Percentiles rank a stretch among this genome's conserved stretches.
Conservation (phyloP, 345 rosid genomes). For the Carallia pectinifolia region DNA sequence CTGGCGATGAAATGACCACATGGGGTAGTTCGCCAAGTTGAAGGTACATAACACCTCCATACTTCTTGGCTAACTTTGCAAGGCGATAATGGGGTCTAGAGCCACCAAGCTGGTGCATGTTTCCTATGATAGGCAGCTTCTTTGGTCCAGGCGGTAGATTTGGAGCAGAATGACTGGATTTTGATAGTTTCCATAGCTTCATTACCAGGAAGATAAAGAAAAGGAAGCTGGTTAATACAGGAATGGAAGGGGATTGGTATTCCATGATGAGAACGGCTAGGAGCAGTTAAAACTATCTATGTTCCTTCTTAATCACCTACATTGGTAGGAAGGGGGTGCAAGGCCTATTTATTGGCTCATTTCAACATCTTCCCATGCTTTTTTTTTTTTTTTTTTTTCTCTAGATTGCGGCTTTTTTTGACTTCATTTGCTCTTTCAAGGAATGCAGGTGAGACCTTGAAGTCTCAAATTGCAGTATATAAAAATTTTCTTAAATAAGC, state of each 20-base stretch:
- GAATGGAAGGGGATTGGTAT: background rate
- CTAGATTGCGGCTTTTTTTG: no score
- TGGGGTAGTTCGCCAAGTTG: slow-evolving; percentile 13
- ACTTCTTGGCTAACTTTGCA: background rate
- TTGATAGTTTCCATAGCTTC: background rate
- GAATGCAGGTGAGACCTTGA: no score
- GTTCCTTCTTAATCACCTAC: no score
- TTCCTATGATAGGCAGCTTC: slow-evolving; percentile 37
- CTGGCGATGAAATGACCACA: slow-evolving; percentile 5
- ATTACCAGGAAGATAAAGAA: background rate
- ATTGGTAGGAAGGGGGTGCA: no score
- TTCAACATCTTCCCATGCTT: no score
- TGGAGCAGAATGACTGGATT: background rate
- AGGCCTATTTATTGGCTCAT: no score
- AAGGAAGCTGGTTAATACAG: background rate
- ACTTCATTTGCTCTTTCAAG: no score
- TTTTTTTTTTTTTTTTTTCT: no score
- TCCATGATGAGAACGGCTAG: background rate
- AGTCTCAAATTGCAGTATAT: no score
- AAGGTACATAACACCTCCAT: slow-evolving; percentile 12
- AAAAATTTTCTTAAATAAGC: no score
- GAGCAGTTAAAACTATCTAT: background rate
- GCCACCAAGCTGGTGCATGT: slow-evolving; percentile 24
- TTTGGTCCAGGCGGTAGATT: slow-evolving; percentile 30
- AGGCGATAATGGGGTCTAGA: slow-evolving; percentile 3